Evolutionary conservation across 352 stramenopile genomes (phyloP), one percentile per base, ranked within the genome.

Genomic region (Globisporangium irregulare): DNA sequence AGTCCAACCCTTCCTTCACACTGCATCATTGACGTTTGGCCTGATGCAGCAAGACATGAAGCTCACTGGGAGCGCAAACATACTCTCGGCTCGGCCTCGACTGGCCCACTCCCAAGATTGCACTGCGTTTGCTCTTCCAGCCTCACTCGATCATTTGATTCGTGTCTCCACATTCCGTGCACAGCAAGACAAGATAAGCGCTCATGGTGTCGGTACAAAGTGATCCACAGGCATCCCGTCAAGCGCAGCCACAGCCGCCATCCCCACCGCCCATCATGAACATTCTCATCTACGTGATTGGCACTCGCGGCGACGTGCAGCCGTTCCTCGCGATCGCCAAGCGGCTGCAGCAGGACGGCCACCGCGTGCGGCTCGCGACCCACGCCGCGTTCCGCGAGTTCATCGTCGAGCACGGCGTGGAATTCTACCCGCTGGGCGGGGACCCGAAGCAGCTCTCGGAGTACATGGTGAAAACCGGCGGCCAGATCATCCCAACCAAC

Each of bases 381-480:
- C 95, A 98, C 71, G 86, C 84, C 18, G 76, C 92, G 5, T 97
- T 97, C 73, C 77, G 93, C 22, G 67, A 86, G 10, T 91, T 94
- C 53, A 92, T 98, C 8, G 85, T 79, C 43, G 76, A 80, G 4
- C 75, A 91, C 32, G 79, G 71, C 48, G 73, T 95, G 22, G 87
- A 93, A 73, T 95, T 95, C 65, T 94, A 93, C 63, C 87, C 87
- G 14, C 64, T 94, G 7, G 85, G 75, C 10, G 83, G 85, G 61
- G 83, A 93, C 56, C 87, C 85, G 22, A 92, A 92, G 66, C 84
- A 91, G 53, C 70, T 94, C 8, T 80, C 85, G 1, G 80, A 87
- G 12, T 98, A 97, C 81, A 98, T 98, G 93, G 89, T 97, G 59
- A 93, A 95, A 67, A 96, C 89, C 3, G 78, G 84, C 27, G 91